Base-by-base conservation (phyloP, 148 eudicot genomes). In the Euryodendron excelsum region DNA sequence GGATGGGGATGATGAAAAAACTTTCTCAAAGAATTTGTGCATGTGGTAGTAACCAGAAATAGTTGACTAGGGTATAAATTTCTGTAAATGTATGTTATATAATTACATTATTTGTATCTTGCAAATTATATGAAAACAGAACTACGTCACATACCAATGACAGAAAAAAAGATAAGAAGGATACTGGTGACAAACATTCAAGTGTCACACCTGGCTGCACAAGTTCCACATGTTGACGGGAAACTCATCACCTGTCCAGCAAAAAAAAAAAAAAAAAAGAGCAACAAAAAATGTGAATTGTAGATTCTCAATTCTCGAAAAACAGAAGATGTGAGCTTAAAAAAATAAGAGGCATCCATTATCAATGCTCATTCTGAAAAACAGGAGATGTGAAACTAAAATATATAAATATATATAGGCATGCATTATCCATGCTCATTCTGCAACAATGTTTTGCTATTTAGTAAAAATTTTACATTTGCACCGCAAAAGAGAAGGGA, bases 151-250 rank as follows among this genome's bases (percentile, higher is more conserved):
- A 67, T 60, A 15, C 10, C 77, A 76, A 23, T 21, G 18, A 52
- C 9, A 33, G 47, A 73, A 20, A n/a, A n/a, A n/a, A 23, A 50
- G 8, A 33, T 45, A 28, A 74, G 31, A 78, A 89, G 99, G 99
- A 96, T 96, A 96, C 99, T 90, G 48, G 97, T 96, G 62, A 93
- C 85, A 75, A 89, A 96, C 99, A 96, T 96, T 78, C 95, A 85
- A 74, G 98, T 93, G 82, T 90, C 99, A 72, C 97, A 91, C 62
- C 63, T 86, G 34, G 78, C 72, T 55, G 89, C 88, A 86, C 99
- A 96, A 81, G 97, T 84, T 73, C 99, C 98, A 82, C 99, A 96
- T 58, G 98, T 96, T 69, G 98, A 75, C 63, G 99, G 99, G 78
- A 96, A 96, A 20, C 90, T 87, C 99, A 96, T 96, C 78, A 96